These are phyloP conservation scores for Sporothrix luriei DNA, from an alignment of 2,329 filamentous ascomycete genomes.

Conservation along the genomic window DNA sequence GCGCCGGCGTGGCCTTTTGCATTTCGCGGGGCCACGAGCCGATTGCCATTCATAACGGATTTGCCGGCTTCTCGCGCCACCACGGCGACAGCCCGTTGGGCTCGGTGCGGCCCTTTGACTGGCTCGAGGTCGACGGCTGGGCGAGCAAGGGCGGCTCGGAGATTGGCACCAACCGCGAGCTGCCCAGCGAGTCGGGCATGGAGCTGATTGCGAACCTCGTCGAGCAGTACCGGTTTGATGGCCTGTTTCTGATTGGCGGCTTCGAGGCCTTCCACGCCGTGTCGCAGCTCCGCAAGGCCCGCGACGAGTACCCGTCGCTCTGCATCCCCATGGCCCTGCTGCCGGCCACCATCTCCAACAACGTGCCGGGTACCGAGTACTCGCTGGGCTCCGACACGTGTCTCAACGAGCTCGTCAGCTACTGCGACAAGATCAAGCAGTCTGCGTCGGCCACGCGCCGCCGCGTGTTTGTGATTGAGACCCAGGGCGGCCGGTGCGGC, in stretches of 20 bases:
- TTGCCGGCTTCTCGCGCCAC: slow-evolving; percentile 89
- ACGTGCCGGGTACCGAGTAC: slow-evolving; percentile 96
- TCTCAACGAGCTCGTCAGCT: slow-evolving; percentile 89
- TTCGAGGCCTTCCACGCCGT: slow-evolving; percentile 96
- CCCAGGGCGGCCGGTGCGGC: slow-evolving; percentile 90
- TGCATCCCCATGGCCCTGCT: slow-evolving; percentile 90
- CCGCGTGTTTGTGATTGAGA: slow-evolving; percentile 96
- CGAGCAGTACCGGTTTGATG: slow-evolving; percentile 84
- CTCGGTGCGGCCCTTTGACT: slow-evolving; percentile 81
- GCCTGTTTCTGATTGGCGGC: slow-evolving; percentile 86
- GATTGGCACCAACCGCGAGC: slow-evolving; percentile 94
- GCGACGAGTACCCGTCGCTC: slow-evolving; percentile 77
- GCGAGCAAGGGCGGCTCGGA: slow-evolving; percentile 96
- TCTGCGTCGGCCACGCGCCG: slow-evolving; percentile 91
- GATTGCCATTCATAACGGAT: slow-evolving; percentile 92
- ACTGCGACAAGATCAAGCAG: slow-evolving; percentile 97
- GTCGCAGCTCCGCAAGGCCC: slow-evolving; percentile 79
- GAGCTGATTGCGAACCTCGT: slow-evolving; percentile 80
- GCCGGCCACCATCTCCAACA: slow-evolving; percentile 98
- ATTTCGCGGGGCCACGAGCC: slow-evolving; percentile 89
- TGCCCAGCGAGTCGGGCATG: slow-evolving; percentile 83
- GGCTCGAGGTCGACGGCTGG: slow-evolving; percentile 95
- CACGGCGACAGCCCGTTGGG: slow-evolving; percentile 80
- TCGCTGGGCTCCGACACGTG: slow-evolving; percentile 96
- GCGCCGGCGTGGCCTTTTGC: slow-evolving; percentile 91